phyloP scores from a whole-genome alignment of 768 basidiomycete genomes.

The Rhizopogon vulgaris region DNA sequence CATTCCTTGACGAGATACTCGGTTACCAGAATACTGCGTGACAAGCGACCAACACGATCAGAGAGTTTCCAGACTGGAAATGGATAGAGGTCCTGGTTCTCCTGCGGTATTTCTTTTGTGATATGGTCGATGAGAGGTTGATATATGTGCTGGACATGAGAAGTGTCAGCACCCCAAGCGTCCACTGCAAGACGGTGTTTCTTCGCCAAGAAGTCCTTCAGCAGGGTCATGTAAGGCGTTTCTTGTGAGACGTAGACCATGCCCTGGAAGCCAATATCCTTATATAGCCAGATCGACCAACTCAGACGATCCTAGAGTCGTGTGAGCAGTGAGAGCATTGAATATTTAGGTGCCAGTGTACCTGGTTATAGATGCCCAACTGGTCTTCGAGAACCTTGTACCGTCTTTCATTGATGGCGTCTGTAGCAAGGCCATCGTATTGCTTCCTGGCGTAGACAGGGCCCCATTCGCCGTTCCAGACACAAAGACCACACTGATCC shows the following conservation, averaged over 20 bases:
- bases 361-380: slow-evolving; percentile 62
- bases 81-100: slow-evolving; percentile 55
- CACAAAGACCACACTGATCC: slow-evolving; percentile 57
- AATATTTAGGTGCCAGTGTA: slow-evolving; percentile 9
- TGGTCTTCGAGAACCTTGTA: slow-evolving; percentile 71
- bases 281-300: slow-evolving; percentile 89
- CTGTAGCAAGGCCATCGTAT: slow-evolving; percentile 53
- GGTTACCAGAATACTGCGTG: slow-evolving; percentile 61
- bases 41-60: slow-evolving; percentile 48
- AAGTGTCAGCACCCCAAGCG: slow-evolving; percentile 71
- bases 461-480: slow-evolving; percentile 83
- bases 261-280: slow-evolving; percentile 82
- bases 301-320: slow-evolving; percentile 48
- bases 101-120: slow-evolving; percentile 43
- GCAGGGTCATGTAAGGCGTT: slow-evolving; percentile 66
- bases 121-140: slow-evolving; percentile 61
- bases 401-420: slow-evolving; percentile 58
- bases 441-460: slow-evolving; percentile 69
- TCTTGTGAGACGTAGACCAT: slow-evolving; percentile 71
- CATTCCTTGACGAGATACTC: slow-evolving; percentile 71
- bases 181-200: slow-evolving; percentile 76
- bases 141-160: slow-evolving; percentile 50
- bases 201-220: slow-evolving; percentile 65
- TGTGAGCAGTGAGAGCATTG: not conserved
- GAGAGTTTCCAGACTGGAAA: slow-evolving; percentile 57